These are phyloP conservation scores for Platanthera guangdongensis DNA, from an alignment of 106 monocot species.

Conservation along the genomic window DNA sequence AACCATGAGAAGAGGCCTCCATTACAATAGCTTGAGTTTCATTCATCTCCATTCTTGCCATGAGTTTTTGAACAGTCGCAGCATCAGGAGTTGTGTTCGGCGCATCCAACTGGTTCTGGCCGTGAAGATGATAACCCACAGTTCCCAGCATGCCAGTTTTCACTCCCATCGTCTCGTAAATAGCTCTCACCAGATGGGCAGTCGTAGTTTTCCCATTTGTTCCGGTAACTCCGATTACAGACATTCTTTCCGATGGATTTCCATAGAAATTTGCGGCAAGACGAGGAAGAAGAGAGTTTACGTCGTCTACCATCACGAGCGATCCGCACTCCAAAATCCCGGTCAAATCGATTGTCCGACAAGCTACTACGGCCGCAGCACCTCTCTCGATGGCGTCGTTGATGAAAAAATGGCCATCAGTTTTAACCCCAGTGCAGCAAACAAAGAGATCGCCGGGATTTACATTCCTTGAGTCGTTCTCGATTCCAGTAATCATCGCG, in stretches of 20 bases:
- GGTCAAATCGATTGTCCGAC: slow-evolving; percentile 10
- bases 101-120: slow-evolving; percentile 13
- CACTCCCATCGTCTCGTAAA: slow-evolving; percentile 19
- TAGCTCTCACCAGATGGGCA: slow-evolving; percentile 14
- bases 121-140: slow-evolving; percentile 16
- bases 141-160: slow-evolving; percentile 24
- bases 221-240: slow-evolving; percentile 24
- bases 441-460: slow-evolving; percentile 24
- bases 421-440: slow-evolving; percentile 16
- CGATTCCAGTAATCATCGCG: slow-evolving; percentile 15
- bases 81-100: slow-evolving; percentile 27
- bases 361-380: slow-evolving; percentile 18
- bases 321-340: slow-evolving; percentile 8
- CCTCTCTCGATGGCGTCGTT: slow-evolving; percentile 16
- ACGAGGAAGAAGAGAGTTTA: slow-evolving; percentile 10
- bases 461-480: slow-evolving; percentile 23
- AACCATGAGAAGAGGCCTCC: slow-evolving; percentile 27
- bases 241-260: slow-evolving; percentile 20
- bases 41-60: slow-evolving; percentile 20
- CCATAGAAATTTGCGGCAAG: slow-evolving; percentile 22
- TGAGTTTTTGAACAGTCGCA: slow-evolving; percentile 17
- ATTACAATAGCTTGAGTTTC: slow-evolving; percentile 17
- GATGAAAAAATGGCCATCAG: slow-evolving; percentile 18
- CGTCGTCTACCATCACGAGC: slow-evolving; percentile 11
- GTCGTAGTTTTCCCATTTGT: slow-evolving; percentile 31